These are phyloP conservation scores for Apostasia shenzhenica DNA, from an alignment of 106 monocot genomes.

Conservation along the genomic window DNA sequence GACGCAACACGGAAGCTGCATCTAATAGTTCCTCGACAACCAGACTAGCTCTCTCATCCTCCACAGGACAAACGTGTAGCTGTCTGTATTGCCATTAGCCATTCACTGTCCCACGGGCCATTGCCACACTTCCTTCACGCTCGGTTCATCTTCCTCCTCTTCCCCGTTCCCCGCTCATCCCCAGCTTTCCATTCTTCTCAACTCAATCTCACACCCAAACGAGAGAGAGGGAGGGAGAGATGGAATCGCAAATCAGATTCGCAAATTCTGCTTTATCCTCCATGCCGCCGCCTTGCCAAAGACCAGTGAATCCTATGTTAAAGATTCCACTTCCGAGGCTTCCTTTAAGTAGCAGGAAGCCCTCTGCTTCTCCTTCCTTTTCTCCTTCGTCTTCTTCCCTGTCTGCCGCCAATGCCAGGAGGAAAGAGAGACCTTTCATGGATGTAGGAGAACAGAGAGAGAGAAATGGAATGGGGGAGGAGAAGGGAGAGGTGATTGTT, in stretches of 20 bases:
- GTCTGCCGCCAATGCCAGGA: not conserved
- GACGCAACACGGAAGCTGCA: too few relatives aligned
- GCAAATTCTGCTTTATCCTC: not conserved
- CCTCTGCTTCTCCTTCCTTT: not conserved
- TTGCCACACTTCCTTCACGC: not conserved
- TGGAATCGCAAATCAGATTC: not conserved
- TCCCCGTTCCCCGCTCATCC: not conserved
- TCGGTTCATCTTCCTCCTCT: not conserved
- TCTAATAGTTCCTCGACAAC: too few relatives aligned
- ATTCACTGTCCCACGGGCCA: too few relatives aligned
- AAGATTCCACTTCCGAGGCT: not conserved
- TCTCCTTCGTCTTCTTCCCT: not conserved
- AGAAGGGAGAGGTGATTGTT: not conserved
- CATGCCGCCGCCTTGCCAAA: not conserved
- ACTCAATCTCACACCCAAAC: not conserved
- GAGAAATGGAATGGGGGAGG: constrained; percentile 2
- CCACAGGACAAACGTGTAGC: too few relatives aligned
- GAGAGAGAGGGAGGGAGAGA: constrained; percentile 1
- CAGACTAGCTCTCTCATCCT: too few relatives aligned
- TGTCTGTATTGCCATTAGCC: too few relatives aligned
- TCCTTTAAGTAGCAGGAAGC: not conserved
- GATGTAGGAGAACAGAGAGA: not conserved
- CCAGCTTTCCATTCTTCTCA: not conserved
- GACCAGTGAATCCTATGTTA: not conserved
- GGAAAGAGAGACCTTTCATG: not conserved